Evolutionary conservation across 352 stramenopile species (phyloP), one percentile per base, ranked within the genome.

Genomic region (Phytophthora cactorum): DNA sequence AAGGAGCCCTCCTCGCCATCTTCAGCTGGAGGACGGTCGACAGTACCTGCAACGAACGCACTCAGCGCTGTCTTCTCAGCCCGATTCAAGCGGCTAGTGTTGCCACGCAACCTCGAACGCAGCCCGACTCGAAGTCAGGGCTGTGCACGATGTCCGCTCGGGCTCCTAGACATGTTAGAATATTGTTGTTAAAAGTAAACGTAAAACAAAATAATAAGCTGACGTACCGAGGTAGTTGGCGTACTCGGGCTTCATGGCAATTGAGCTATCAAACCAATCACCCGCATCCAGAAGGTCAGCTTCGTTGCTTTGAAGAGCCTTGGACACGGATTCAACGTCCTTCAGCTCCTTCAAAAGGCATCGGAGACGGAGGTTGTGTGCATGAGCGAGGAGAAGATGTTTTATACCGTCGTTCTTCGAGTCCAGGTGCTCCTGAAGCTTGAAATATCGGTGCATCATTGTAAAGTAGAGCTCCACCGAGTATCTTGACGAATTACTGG

Each of bases 131-230:
- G 17, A 58, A 52, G 38, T 65, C 58, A 0, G 47, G 38, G 49
- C 47, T 58, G 36, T 58, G 58, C 3, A 58, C 47, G 14, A 65
- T 65, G 5, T 65, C 58, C 28, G 58, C 38, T 52, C 49, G 25
- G 27, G 47, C 34, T 2, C 8, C 47, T 64, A 27, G 5, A 43
- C 29, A 9, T 32, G 43, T n/a, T 5, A 12, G 12, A 43, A n/a
- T n/a, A 32, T 14, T 44, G 29, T 28, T 17, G n/a, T 52, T 52
- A 45, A 43, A n/a, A n/a, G 31, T 15, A 31, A n/a, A 5, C 10
- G 8, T 2, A 57, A 57, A 31, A 15, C 27, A 49, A 29, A 28
- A 36, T 29, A 11, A 63, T 25, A 44, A 46, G 12, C 49, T 44
- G 55, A 56, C 45, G n/a, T 56, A 63, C 46, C 45, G 3, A 63